These are phyloP conservation scores for Aspergillus sp. DNA, from an alignment of 2,329 filamentous ascomycete species.

Conservation along the genomic window DNA sequence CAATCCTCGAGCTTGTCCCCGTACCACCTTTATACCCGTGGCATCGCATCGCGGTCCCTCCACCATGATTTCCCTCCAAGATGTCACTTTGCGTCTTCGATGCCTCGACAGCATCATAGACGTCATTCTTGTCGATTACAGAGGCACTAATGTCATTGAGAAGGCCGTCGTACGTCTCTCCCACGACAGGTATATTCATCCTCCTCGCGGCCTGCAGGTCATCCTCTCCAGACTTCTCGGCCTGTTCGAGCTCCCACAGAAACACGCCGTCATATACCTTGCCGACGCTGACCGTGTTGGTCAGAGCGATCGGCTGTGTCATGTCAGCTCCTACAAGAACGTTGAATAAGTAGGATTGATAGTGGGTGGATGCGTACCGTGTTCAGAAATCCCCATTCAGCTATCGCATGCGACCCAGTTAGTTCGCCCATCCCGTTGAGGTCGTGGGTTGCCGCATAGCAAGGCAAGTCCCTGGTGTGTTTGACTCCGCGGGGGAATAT, in stretches of 20 bases:
- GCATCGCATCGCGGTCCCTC: neutral
- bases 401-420: neutral
- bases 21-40: neutral
- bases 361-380: neutral
- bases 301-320: neutral
- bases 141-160: neutral
- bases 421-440: neutral
- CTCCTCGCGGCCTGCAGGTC: neutral
- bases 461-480: neutral
- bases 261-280: neutral
- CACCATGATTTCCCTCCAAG: neutral
- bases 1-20: neutral
- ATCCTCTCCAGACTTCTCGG: neutral
- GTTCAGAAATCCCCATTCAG: neutral
- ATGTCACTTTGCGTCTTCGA: neutral
- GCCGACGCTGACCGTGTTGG: neutral
- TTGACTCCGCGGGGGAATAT: neutral
- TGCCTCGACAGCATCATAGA: neutral
- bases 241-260: neutral
- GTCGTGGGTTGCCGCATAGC: neutral
- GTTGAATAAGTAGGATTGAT: too few species aligned
- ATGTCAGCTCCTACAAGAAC: too few species aligned
- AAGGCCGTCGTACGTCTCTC: neutral
- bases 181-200: neutral
- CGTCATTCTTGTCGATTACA: neutral